Base-by-base conservation (phyloP, 208 protist genomes). In the Tritrichomonas foetus region DNA sequence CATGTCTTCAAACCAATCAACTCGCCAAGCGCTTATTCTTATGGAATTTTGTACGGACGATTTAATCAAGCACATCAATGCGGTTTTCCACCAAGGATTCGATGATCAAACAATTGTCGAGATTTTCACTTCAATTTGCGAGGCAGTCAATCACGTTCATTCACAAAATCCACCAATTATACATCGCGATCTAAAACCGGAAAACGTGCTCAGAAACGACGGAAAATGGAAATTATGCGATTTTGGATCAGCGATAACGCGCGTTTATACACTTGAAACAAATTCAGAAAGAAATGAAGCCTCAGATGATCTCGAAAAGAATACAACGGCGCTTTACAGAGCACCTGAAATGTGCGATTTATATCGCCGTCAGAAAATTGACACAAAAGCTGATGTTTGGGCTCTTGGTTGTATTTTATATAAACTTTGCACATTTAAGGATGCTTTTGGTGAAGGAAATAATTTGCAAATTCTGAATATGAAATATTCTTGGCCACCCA, bases 141-240 rank as follows among this genome's bases (percentile, higher is more conserved):
- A 53, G 0, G 78, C 78, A 20, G 78, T 89, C 27, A 57, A 89
- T 89, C 44, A 39, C 27, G 57, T 89, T 41, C 78, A 89, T 39
- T 16, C 11, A 61, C 44, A 33, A 27, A 61, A n/a, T 27, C 78
- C 78, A 11, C 78, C 78, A 74, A 53, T 93, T 3, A 93, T 69
- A 16, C 64, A 93, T 47, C 30, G 89, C 44, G 89, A 93, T 74
- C 89, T 93, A 36, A 93, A 93, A 72, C 50, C 57, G 8, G 89
- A 93, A 74, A 93, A 93, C 33, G 44, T 93, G 30, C 64, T 93
- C 47, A 30, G 30, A 20, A 53, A 66, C 25, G 33, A 93, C 20
- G 89, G 89, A 33, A 57, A 39, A 57, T 89, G 47, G 14, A 89
- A 89, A 89, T 57, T 89, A 39, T 89, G 78, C 47, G 78, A 89